Evolutionary conservation across 139 green algal genomes (phyloP), one percentile per base, ranked within the genome.

Genomic region (Limnomonas spitsbergensis): DNA sequence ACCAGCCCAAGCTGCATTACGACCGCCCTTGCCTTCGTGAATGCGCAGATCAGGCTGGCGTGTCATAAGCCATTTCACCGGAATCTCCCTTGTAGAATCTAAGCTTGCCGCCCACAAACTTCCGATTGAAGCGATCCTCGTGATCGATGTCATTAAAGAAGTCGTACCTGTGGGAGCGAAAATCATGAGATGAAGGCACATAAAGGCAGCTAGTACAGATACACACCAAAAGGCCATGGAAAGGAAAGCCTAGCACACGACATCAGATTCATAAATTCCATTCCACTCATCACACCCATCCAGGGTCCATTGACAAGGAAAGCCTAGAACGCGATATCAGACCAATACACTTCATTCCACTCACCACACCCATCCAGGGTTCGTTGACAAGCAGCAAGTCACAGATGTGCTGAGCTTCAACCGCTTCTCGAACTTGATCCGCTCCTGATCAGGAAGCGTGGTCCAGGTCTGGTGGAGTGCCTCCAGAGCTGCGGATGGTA

Each of bases 371-470:
- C 79, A 83, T 9, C 80, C 80, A 1, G 80, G 80, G 42, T 84
- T 86, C 1, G 67, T 66, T 9, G 91, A 40, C 7, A 95, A 81
- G 80, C 93, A 97, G 85, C 93, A 97, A 89, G 88, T 94, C 1
- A 96, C 85, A 56, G 82, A 85, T 2, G 72, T 76, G 67, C 90
- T 94, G 4, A 79, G 38, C 14, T 88, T 86, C 27, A 91, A 54
- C 1, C 90, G 83, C 35, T 69, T 73, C 69, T 86, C 80, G 40
- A 92, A 96, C 47, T 83, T 82, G 29, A 76, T 34, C 1, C 47
- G 73, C 0, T 73, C 69, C 38, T 76, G 53, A 20, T 7, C 61
- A 20, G 61, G 61, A 34, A 72, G 29, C 27, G 27, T 37, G 9
- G 9, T 34, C 61, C 61, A 72, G 27, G 61, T 20, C 27, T 34